Conservation (phyloP, 352 stramenopile species). For the Phytophthora sojae region DNA sequence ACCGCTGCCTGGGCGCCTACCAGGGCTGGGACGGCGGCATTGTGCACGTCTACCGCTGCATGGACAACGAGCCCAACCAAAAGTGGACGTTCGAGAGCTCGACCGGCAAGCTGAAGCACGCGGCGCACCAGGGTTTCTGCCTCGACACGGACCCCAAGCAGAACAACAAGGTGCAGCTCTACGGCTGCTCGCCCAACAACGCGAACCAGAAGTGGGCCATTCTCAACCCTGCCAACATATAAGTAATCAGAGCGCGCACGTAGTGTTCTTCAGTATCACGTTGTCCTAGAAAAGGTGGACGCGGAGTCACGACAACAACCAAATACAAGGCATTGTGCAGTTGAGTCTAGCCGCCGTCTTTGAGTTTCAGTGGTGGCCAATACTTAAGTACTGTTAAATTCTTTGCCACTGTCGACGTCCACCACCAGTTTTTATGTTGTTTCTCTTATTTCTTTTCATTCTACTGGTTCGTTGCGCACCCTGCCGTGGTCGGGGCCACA, state of each 20-base stretch:
- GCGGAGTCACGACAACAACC: too few relatives aligned
- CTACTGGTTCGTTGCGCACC: slow-evolving; percentile 4
- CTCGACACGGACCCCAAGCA: slow-evolving; percentile 57
- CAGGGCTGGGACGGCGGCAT: slow-evolving; percentile 53
- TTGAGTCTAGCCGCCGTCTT: too few relatives aligned
- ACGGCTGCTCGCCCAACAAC: slow-evolving; percentile 60
- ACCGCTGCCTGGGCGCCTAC: slow-evolving; percentile 72
- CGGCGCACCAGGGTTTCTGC: slow-evolving; percentile 59
- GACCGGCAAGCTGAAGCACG: slow-evolving; percentile 56
- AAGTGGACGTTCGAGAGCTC: slow-evolving; percentile 67
- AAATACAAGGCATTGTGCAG: too few relatives aligned
- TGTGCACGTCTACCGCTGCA: slow-evolving; percentile 66
- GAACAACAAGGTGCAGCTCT: slow-evolving; percentile 69
- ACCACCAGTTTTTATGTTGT: too few relatives aligned
- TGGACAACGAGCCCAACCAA: slow-evolving; percentile 65
- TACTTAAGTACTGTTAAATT: too few relatives aligned
- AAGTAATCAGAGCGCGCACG: not conserved
- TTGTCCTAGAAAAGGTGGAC: too few relatives aligned
- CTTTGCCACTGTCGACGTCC: too few relatives aligned
- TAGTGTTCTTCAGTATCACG: too few relatives aligned
- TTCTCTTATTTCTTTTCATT: not conserved
- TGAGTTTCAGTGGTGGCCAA: too few relatives aligned
- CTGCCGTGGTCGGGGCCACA: not conserved
- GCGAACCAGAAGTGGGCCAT: slow-evolving; percentile 63
- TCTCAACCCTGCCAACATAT: slow-evolving; percentile 17